Evolutionary conservation across 768 basidiomycete genomes (phyloP).

Genomic region (Phaffia australis): DNA sequence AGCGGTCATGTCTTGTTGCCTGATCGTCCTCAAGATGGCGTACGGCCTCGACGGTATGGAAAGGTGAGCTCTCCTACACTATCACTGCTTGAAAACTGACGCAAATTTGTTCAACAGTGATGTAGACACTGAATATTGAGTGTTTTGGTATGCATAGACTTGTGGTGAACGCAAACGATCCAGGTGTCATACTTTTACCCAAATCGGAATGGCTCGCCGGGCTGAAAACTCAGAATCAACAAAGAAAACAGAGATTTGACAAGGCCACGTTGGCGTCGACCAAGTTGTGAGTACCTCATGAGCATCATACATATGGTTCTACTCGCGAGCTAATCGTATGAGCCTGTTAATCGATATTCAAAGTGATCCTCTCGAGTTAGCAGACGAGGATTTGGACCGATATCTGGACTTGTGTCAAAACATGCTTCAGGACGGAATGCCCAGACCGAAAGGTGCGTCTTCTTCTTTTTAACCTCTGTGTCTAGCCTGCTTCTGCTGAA

Average conservation of each 20-base stretch:
- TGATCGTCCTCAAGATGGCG: slow-evolving; percentile 69
- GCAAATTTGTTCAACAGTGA: neutral
- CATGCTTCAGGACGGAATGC: slow-evolving; percentile 28
- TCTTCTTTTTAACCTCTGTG: slow-evolving; percentile 18
- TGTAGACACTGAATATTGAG: neutral
- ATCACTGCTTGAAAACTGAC: neutral
- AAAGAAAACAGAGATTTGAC: slow-evolving; percentile 31
- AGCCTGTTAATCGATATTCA: neutral
- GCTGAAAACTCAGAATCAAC: neutral
- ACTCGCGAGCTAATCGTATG: neutral
- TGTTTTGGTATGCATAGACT: slow-evolving; percentile 27
- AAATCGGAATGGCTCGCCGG: slow-evolving; percentile 45
- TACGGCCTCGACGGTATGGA: slow-evolving; percentile 66
- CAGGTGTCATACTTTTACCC: slow-evolving; percentile 51
- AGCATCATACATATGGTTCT: slow-evolving; percentile 25
- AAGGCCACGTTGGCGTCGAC: slow-evolving; percentile 14
- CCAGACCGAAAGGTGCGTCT: slow-evolving; percentile 21
- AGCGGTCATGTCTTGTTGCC: slow-evolving; percentile 48
- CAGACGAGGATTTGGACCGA: slow-evolving; percentile 30
- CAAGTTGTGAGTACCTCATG: slow-evolving; percentile 12
- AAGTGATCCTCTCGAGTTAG: slow-evolving; percentile 30
- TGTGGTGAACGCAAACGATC: slow-evolving; percentile 43
- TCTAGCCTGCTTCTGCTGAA: neutral
- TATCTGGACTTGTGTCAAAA: slow-evolving; percentile 28
- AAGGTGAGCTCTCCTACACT: slow-evolving; percentile 42